Evolutionary conservation across 257 asterid genomes (phyloP).

Genomic region (Petunia axillaris): DNA sequence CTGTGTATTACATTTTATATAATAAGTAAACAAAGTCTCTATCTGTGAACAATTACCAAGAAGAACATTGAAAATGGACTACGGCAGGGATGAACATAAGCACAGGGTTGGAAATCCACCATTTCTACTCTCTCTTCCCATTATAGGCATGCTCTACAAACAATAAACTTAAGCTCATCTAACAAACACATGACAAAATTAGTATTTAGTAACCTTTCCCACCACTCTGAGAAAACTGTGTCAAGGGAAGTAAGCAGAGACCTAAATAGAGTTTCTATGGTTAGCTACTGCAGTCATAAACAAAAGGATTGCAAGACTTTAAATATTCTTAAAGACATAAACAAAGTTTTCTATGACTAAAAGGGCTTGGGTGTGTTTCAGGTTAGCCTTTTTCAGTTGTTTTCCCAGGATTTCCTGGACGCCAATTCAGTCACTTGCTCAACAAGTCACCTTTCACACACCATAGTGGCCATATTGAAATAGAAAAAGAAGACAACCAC

Average conservation of each 20-base stretch:
- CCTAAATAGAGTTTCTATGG: neutral
- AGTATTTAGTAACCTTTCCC: neutral
- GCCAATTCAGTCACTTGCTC: neutral
- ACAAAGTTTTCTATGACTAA: neutral
- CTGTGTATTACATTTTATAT: no score
- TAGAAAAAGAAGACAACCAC: no score
- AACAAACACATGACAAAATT: neutral
- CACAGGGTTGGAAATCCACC: neutral
- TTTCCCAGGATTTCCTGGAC: neutral
- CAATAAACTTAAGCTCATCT: neutral
- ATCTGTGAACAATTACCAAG: no score
- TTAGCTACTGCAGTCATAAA: neutral
- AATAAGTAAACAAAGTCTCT: no score
- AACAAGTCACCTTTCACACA: neutral
- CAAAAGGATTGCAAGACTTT: neutral
- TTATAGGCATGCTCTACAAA: neutral
- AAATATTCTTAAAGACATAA: neutral
- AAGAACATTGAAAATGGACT: no score
- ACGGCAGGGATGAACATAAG: neutral
- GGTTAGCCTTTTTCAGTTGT: neutral
- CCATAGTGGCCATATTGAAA: neutral
- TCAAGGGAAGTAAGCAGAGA: neutral
- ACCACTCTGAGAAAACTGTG: neutral
- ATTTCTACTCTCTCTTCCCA: neutral
- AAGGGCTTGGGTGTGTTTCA: neutral